phyloP scores from a whole-genome alignment of 306 rosid genomes.

The Benincasa hispida region DNA sequence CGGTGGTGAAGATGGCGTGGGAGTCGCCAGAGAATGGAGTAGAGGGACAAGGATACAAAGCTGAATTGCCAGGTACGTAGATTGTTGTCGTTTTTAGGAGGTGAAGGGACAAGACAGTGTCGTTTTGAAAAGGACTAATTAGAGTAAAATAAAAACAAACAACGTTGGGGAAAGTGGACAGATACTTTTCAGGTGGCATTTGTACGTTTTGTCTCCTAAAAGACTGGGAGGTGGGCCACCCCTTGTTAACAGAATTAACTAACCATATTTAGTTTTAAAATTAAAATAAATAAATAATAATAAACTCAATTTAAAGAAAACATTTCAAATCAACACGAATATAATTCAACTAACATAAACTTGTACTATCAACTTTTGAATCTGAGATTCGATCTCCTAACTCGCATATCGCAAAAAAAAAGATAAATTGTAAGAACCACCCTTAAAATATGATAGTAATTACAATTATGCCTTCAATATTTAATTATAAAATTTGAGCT shows the following conservation, averaged over 20 bases:
- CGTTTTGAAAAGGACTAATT: not conserved
- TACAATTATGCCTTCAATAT: no score
- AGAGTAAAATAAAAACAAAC: not conserved
- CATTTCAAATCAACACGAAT: no score
- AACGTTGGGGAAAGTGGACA: not conserved
- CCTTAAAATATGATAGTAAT: no score
- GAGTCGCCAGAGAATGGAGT: conserved; percentile 20
- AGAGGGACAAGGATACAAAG: conserved; percentile 18
- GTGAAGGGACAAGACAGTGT: conserved; percentile 10
- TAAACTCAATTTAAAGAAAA: no score
- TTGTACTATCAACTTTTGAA: no score
- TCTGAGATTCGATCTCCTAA: no score
- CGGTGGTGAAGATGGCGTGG: conserved; percentile 22
- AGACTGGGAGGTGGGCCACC: not conserved
- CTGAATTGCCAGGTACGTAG: conserved; percentile 18
- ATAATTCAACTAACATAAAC: no score
- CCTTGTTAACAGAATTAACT: conserved; percentile 3
- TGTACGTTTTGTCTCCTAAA: conserved; percentile 17
- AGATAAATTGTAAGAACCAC: no score
- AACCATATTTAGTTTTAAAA: not conserved
- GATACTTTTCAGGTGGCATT: conserved; percentile 10
- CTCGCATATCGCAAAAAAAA: no score
- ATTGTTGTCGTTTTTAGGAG: conserved; percentile 14
- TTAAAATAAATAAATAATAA: not conserved
- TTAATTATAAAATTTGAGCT: no score